A percentile compares a stretch with the other conserved stretches of the same genome.
These are phyloP conservation scores for Aspergillus diversus DNA, from an alignment of 495 filamentous ascomycete species.

Conservation along the genomic window DNA sequence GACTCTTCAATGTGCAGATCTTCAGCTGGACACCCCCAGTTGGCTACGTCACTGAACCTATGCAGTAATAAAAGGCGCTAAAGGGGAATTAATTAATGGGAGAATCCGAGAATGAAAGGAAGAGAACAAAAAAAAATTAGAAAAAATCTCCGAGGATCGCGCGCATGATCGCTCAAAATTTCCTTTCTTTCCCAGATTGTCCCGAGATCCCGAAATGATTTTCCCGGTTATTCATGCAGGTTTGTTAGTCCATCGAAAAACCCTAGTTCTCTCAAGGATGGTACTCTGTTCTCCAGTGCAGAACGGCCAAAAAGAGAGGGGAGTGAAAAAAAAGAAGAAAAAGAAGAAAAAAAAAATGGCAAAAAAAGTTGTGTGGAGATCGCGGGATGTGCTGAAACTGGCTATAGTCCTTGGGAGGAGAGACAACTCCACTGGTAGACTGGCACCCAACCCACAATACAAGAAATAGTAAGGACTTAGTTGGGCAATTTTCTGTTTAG, in stretches of 20 bases:
- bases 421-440: neutral
- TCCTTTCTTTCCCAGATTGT: neutral
- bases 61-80: neutral
- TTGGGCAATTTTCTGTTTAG: neutral
- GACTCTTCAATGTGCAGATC: neutral
- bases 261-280: neutral
- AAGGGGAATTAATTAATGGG: neutral
- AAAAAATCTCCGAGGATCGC: neutral
- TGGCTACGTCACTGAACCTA: neutral
- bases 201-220: neutral
- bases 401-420: neutral
- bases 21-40: neutral
- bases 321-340: too few relatives aligned
- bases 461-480: neutral
- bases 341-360: too few relatives aligned
- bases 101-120: neutral
- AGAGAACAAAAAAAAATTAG: neutral
- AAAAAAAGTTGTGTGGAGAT: neutral
- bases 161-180: neutral
- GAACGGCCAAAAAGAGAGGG: neutral
- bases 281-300: neutral
- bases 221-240: neutral
- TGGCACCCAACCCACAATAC: neutral
- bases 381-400: conserved; percentile 1
- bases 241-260: neutral